phyloP scores from a whole-genome alignment of 805 yeast genomes.

The Nakazawaea pomicola region DNA sequence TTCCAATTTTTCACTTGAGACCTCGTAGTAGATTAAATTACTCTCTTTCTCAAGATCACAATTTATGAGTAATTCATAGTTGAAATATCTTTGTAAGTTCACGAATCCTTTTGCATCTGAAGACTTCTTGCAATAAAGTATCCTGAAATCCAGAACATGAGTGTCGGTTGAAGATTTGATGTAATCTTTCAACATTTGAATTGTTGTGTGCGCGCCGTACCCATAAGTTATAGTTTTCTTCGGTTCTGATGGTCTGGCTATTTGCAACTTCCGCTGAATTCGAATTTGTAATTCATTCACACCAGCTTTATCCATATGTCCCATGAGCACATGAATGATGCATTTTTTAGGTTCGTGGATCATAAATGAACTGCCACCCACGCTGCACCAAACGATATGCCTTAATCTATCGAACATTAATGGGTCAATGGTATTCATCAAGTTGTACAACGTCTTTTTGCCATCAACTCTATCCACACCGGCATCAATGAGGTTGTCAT shows the following conservation, averaged over 20 bases:
- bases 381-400: background rate
- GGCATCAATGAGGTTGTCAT: background rate
- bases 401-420: background rate
- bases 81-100: conserved; percentile 7
- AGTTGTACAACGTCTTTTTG: background rate
- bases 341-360: background rate
- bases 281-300: background rate
- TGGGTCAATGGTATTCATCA: background rate
- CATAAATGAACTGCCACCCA: background rate
- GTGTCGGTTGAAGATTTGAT: background rate
- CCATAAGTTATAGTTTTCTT: background rate
- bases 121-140: conserved; percentile 6
- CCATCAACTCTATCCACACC: background rate
- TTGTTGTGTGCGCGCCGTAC: background rate
- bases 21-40: conserved; percentile 4
- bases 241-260: background rate
- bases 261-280: background rate
- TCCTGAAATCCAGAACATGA: background rate
- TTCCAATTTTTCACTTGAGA: background rate
- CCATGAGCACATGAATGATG: background rate
- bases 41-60: background rate
- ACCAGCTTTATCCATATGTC: background rate
- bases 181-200: conserved; percentile 1
- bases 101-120: background rate
- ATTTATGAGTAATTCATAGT: conserved; percentile 4